Base-by-base conservation (phyloP, 768 basidiomycete species). In the Boletus sensibilis region DNA sequence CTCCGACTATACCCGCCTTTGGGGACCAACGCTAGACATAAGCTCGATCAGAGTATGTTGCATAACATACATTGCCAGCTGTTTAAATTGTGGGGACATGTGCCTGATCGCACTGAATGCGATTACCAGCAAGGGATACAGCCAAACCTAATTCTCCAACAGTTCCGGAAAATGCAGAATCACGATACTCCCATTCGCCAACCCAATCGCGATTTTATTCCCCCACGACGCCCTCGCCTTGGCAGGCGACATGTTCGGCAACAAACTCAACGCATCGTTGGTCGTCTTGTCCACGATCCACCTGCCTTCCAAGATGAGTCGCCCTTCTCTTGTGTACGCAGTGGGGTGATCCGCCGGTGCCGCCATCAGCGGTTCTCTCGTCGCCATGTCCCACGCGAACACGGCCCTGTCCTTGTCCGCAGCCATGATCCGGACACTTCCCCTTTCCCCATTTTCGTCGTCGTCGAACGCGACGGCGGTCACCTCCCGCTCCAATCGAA, bases 231-330 rank as follows among this genome's bases (percentile, higher is more conserved):
- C 61, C 39, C 63, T 53, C 27, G 56, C 64, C 18, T 35, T 70
- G 29, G 64, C 57, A 1, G 62, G 66, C 18, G 69, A 64, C 69
- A 70, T 70, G 14, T 70, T 70, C 1, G 69, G 69, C 51, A 70
- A 50, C 42, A 71, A 39, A 31, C 59, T 50, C 57, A 70, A 5
- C 31, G 23, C 44, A 0, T 52, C 56, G 18, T 53, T 1, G 9
- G 64, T 66, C 50, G 6, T 53, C 45, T 50, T 55, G 14, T 72
- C 62, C 51, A 65, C 59, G 18, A 71, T 55, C 69, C 69, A 72
- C 39, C 34, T 54, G 2, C 64, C 62, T 50, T 64, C 60, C 33
- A 72, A 14, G 2, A 11, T 50, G 18, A 69, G 52, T 16, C 31
- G 41, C 0, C 62, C 66, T 18, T 53, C 50, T 11, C 21, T 18